A percentile compares a stretch with the other conserved stretches of the same genome.
Evolutionary conservation across 2,329 filamentous ascomycete genomes (phyloP).

Genomic region (Cladosporium sp.): DNA sequence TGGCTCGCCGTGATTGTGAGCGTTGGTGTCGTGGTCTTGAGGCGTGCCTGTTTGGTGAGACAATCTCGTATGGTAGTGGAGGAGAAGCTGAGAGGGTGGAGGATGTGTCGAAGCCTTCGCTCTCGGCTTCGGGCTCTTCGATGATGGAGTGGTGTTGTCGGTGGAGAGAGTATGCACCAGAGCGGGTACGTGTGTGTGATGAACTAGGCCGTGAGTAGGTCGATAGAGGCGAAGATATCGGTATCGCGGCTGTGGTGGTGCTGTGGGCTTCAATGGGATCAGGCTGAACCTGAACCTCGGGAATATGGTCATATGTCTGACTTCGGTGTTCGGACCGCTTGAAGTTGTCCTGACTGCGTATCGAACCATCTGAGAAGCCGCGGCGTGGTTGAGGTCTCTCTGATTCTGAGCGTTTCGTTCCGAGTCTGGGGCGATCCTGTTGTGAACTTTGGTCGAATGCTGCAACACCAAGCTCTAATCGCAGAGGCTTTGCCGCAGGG

Average conservation of each 20-base stretch:
- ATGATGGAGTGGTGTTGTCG: slow-evolving; percentile 58
- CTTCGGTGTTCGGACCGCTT: slow-evolving; percentile 49
- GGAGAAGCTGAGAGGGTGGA: slow-evolving; percentile 59
- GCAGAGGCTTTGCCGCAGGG: slow-evolving; percentile 43
- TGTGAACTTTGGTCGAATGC: slow-evolving; percentile 41
- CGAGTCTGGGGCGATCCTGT: slow-evolving; percentile 39
- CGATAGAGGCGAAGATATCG: slow-evolving; percentile 11
- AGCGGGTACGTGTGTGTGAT: slow-evolving; percentile 26
- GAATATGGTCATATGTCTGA: slow-evolving; percentile 52
- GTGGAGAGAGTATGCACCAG: slow-evolving; percentile 26
- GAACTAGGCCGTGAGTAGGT: slow-evolving; percentile 14
- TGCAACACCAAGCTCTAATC: slow-evolving; percentile 46
- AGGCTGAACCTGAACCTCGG: slow-evolving; percentile 59
- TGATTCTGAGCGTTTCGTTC: slow-evolving; percentile 36
- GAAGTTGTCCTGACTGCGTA: slow-evolving; percentile 17
- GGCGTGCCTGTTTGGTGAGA: slow-evolving; percentile 34
- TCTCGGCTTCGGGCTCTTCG: slow-evolving; percentile 75
- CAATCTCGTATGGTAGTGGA: slow-evolving; percentile 55
- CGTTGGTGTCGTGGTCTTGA: slow-evolving; percentile 37
- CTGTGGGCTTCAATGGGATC: slow-evolving; percentile 35
- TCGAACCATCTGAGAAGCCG: slow-evolving; percentile 17
- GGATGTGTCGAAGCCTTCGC: slow-evolving; percentile 46
- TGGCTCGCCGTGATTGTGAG: slow-evolving; percentile 43
- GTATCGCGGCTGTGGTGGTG: slow-evolving; percentile 18
- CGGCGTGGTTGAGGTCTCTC: slow-evolving; percentile 31